Conservation (phyloP, 164 flowering plant species). For the Warburgia ugandensis region DNA sequence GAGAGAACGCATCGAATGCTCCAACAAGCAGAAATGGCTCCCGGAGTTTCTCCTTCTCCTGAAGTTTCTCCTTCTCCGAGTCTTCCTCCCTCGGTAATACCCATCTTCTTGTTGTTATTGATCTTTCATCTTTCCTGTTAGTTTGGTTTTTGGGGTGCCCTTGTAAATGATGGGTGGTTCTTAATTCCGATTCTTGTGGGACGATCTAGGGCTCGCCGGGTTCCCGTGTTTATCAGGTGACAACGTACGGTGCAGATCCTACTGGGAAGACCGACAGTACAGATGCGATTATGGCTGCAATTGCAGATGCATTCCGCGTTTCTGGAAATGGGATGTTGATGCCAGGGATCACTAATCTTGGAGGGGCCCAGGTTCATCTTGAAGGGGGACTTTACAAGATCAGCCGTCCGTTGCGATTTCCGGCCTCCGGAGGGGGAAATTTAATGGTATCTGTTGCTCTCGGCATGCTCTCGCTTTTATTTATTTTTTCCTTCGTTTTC, state of each 20-base stretch:
- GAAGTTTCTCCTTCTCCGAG: too few species aligned
- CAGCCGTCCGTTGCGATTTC: slow-evolving; percentile 9
- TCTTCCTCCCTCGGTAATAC: background rate
- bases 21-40: background rate
- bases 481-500: background rate
- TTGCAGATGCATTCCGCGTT: slow-evolving; percentile 7
- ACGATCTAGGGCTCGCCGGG: background rate
- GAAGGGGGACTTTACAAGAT: slow-evolving; percentile 14
- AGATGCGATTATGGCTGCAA: slow-evolving; percentile 8
- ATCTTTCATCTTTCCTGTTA: background rate
- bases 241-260: slow-evolving; percentile 11
- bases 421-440: slow-evolving; percentile 10
- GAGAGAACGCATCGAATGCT: background rate
- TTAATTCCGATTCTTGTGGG: background rate
- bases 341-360: slow-evolving; percentile 12
- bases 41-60: slow-evolving; percentile 1
- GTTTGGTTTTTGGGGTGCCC: background rate
- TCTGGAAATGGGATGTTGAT: background rate
- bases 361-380: slow-evolving; percentile 11
- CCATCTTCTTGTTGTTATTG: background rate
- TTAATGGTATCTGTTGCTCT: slow-evolving; percentile 5
- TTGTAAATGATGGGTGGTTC: background rate
- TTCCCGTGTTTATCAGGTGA: slow-evolving; percentile 5
- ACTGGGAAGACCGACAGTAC: slow-evolving; percentile 12
- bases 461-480: background rate